Conservation (phyloP, 2,329 filamentous ascomycete genomes). For the Cordyceps javanica region DNA sequence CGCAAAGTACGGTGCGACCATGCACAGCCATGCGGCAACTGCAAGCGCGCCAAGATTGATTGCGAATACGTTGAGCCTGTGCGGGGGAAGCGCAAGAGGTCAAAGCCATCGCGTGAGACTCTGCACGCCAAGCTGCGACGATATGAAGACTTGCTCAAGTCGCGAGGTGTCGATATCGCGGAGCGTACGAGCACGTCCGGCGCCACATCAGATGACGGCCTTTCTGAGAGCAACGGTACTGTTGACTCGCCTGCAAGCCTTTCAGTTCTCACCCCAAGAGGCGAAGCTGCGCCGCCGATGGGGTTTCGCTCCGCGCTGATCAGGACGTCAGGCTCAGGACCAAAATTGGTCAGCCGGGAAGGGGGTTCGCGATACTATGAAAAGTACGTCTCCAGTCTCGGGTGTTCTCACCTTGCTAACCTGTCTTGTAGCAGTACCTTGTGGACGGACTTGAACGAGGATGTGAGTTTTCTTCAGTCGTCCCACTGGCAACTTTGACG, state of each 20-base stretch:
- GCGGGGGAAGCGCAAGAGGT: conserved; percentile 23
- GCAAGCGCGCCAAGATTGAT: conserved; percentile 30
- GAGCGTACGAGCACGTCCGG: background rate
- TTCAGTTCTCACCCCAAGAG: background rate
- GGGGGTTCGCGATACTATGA: conserved; percentile 13
- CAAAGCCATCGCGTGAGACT: conserved; percentile 29
- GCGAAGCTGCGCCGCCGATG: background rate
- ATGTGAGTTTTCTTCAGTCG: conserved; percentile 36
- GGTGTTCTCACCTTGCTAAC: conserved; percentile 35
- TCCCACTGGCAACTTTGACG: too few relatives aligned
- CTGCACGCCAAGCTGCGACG: conserved; percentile 56
- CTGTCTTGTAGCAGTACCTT: conserved; percentile 43
- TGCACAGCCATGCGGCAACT: conserved; percentile 36
- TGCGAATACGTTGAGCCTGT: conserved; percentile 28
- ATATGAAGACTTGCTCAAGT: conserved; percentile 36
- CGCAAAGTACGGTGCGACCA: conserved; percentile 39
- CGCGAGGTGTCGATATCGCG: conserved; percentile 7
- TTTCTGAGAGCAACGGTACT: background rate
- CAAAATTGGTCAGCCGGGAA: conserved; percentile 3
- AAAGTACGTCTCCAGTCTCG: background rate
- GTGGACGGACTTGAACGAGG: conserved; percentile 62
- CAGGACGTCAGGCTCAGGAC: background rate
- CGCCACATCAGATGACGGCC: background rate
- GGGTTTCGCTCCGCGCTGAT: background rate
- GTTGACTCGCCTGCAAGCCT: background rate